These are phyloP conservation scores for Neophaeococcomyces aloes DNA, from an alignment of 2,329 filamentous ascomycete genomes.

Conservation along the genomic window DNA sequence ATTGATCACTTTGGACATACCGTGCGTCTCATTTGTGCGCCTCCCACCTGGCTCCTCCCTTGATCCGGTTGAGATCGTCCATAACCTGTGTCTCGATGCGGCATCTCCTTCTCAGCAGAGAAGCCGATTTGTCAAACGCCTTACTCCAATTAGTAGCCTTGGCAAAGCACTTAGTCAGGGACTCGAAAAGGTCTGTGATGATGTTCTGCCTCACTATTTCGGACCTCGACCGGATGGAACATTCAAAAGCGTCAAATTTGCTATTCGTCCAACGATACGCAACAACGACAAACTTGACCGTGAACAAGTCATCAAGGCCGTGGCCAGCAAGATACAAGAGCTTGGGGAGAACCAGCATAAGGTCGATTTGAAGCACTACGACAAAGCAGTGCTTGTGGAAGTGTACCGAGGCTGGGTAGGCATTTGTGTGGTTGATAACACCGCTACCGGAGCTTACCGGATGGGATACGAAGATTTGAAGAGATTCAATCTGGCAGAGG, in stretches of 20 bases:
- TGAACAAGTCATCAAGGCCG: conserved; percentile 48
- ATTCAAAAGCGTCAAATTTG: conserved; percentile 39
- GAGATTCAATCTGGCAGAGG: conserved; percentile 53
- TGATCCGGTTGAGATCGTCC: conserved; percentile 51
- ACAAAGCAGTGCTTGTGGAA: conserved; percentile 51
- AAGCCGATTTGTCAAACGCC: conserved; percentile 48
- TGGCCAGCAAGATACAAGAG: conserved; percentile 42
- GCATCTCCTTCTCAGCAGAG: conserved; percentile 34
- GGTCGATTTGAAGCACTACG: conserved; percentile 52
- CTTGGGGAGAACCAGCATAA: conserved; percentile 41
- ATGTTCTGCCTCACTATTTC: conserved; percentile 51
- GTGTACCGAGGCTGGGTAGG: conserved; percentile 54
- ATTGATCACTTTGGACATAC: conserved; percentile 19
- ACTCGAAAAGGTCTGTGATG: conserved; percentile 45
- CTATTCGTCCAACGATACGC: conserved; percentile 51
- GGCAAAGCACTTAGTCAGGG: conserved; percentile 49
- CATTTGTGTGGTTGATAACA: conserved; percentile 51
- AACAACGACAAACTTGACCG: conserved; percentile 49
- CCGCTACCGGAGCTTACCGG: conserved; percentile 21
- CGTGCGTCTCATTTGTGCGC: conserved; percentile 20
- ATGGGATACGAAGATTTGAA: conserved; percentile 47
- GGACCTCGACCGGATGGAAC: conserved; percentile 25
- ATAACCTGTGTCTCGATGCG: conserved; percentile 47
- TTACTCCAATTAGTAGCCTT: conserved; percentile 49
- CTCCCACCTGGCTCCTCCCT: conserved; percentile 39